phyloP scores from a whole-genome alignment of 2,329 filamentous ascomycete species.

The Penicillium italicum region DNA sequence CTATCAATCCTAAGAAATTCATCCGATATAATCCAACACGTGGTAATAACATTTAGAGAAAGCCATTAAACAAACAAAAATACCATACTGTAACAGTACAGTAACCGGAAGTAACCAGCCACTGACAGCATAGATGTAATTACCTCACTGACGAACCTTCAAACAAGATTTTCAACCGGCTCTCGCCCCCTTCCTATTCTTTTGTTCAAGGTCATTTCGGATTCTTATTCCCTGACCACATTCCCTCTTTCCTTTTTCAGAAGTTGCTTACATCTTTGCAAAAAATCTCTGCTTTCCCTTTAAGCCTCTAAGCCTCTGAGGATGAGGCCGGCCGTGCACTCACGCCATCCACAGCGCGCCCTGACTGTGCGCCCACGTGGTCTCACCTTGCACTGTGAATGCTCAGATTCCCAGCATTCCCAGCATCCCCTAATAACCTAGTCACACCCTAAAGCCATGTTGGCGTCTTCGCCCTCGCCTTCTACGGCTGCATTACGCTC shows the following conservation, averaged over 20 bases:
- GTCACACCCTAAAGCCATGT: constrained; percentile 26
- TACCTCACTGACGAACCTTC: constrained; percentile 3
- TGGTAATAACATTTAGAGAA: no score
- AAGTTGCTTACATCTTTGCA: not conserved
- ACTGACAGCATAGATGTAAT: constrained; percentile 1
- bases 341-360: constrained; percentile 31
- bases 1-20: not conserved
- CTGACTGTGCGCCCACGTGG: constrained; percentile 40
- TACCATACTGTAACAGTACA: not conserved
- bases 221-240: not conserved
- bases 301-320: constrained; percentile 14
- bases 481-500: constrained; percentile 38
- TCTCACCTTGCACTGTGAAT: constrained; percentile 28
- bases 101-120: not conserved
- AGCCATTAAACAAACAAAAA: no score
- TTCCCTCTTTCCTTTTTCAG: not conserved
- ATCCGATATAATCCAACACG: not conserved
- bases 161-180: constrained; percentile 7
- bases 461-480: constrained; percentile 43
- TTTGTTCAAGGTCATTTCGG: not conserved
- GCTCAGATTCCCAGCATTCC: constrained; percentile 22
- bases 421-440: constrained; percentile 18
- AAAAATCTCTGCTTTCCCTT: not conserved
- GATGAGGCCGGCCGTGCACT: constrained; percentile 33
- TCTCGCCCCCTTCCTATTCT: not conserved